Evolutionary conservation across 2,329 filamentous ascomycete genomes (phyloP).

Genomic region (Huntiella omanensis): DNA sequence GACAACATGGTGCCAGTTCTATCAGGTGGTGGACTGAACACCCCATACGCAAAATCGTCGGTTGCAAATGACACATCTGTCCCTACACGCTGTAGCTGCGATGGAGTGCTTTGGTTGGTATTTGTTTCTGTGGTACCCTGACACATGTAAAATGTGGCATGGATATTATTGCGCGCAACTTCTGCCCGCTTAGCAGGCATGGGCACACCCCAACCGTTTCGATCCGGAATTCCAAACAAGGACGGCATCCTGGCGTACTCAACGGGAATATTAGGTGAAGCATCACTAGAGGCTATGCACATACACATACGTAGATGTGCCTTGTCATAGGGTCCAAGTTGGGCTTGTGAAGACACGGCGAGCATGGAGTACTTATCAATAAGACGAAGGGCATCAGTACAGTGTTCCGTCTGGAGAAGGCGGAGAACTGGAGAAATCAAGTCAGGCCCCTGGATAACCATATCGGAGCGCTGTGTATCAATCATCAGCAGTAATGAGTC

Average conservation of each 20-base stretch:
- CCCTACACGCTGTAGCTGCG: constrained; percentile 32
- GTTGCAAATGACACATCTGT: constrained; percentile 85
- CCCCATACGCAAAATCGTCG: constrained; percentile 71
- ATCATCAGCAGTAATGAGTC: constrained; percentile 72
- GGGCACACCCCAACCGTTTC: constrained; percentile 90
- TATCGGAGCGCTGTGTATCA: constrained; percentile 80
- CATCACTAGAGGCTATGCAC: constrained; percentile 37
- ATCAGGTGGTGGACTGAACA: constrained; percentile 54
- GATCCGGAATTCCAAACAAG: constrained; percentile 88
- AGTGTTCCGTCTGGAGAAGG: constrained; percentile 80
- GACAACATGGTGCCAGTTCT: constrained; percentile 86
- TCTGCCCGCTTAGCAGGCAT: constrained; percentile 79
- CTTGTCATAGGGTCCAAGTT: constrained; percentile 77
- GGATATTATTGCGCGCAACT: constrained; percentile 75
- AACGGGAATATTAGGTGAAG: constrained; percentile 46
- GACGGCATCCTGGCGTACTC: constrained; percentile 91
- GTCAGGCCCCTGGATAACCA: constrained; percentile 80
- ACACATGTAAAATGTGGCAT: constrained; percentile 90
- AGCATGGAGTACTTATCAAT: constrained; percentile 69
- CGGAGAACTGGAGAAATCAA: constrained; percentile 83
- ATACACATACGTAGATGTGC: constrained; percentile 97
- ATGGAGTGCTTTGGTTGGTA: constrained; percentile 24
- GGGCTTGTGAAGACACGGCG: constrained; percentile 39
- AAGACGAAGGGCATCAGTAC: constrained; percentile 77
- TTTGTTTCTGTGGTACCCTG: constrained; percentile 36